Evolutionary conservation across 1,139 yeast species (phyloP), one percentile per base, ranked within the genome.

Genomic region (Candida sp.): DNA sequence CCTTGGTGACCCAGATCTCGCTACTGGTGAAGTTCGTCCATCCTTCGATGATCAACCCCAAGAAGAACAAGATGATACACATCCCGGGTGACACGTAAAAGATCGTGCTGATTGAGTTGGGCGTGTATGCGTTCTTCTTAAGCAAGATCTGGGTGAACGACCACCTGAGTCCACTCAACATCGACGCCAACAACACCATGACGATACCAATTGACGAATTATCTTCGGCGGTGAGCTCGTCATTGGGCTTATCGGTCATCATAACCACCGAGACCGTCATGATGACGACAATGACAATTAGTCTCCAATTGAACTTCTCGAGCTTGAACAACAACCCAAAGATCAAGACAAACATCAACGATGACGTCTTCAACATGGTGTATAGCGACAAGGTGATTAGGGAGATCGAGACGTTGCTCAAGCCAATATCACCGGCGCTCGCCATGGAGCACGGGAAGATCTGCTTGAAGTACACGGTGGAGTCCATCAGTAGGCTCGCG

Each of bases 101-200:
- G 46, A 94, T 91, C 3, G 98, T 91, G 44, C 87, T 77, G 30
- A 94, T 83, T 3, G 98, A 96, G 62, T 92, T 91, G 35, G 76
- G 70, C 25, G 86, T 85, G 58, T 80, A 75, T 28, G 76, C 76
- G 60, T 85, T 84, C 25, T 53, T 37, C 58, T 84, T 85, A 51
- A 94, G 73, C 17, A 93, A 77, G 30, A 94, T 68, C 66, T 94
- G 98, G 3, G 98, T 92, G 58, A 92, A 82, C 1, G 97, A 93
- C 99, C 99, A 94, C 58, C 99, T 80, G 49, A 94, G 73, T 1
- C 99, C 99, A 25, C 96, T 88, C 70, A 91, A 80, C 65, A 88
- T 79, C 4, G 96, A 84, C 4, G 97, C 94, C 2, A 83, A 69
- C 31, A 94, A 69, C 1, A 93, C 98, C 45, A 92, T 72, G 7